phyloP scores from a whole-genome alignment of 2,329 filamentous ascomycete genomes.

The Aspergillus piperis region DNA sequence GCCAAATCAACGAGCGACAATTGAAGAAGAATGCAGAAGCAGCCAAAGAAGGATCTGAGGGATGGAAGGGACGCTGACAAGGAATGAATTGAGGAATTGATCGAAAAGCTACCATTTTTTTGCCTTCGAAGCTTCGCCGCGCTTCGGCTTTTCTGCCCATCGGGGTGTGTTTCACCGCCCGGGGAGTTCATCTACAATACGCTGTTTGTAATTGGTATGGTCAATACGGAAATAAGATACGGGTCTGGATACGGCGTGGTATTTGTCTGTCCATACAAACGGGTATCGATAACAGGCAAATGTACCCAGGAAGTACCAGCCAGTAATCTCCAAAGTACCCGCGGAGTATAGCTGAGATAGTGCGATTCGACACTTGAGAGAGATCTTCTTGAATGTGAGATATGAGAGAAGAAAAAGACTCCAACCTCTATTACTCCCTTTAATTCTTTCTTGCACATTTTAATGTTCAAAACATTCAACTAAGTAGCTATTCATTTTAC shows the following conservation, averaged over 20 bases:
- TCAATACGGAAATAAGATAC: not conserved
- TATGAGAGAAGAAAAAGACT: no score
- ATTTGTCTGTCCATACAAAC: not conserved
- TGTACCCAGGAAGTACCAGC: not conserved
- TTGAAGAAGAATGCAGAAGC: not conserved
- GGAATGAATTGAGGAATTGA: not conserved
- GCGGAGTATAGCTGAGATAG: no score
- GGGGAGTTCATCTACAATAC: not conserved
- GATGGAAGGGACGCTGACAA: not conserved
- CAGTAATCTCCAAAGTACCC: not conserved
- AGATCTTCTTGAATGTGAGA: no score
- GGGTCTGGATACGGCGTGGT: not conserved
- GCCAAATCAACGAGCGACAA: not conserved
- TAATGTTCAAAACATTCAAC: no score
- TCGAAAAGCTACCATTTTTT: not conserved
- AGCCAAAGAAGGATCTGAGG: not conserved
- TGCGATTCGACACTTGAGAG: no score
- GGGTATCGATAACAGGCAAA: not conserved
- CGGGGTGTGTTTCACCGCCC: conserved; percentile 15
- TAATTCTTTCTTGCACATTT: no score
- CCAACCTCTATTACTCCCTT: no score
- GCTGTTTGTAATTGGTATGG: not conserved
- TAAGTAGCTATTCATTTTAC: no score
- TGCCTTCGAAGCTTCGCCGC: conserved; percentile 6
- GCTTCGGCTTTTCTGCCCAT: conserved; percentile 19